Evolutionary conservation across 768 basidiomycete species (phyloP).

Genomic region (Mycena rosella): DNA sequence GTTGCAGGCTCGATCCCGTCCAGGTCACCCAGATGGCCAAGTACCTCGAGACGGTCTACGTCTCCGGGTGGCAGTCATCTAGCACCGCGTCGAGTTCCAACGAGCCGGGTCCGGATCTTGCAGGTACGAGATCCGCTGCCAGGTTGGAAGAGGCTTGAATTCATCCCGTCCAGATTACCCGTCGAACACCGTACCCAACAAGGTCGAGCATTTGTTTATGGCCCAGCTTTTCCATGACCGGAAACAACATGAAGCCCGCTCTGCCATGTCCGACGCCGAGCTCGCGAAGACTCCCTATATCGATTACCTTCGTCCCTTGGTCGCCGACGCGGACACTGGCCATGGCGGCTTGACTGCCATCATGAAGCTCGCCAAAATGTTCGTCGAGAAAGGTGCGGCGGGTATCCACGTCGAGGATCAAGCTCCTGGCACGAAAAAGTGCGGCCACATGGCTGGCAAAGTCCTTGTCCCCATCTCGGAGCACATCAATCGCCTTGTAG

Average conservation of each 20-base stretch:
- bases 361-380: slow-evolving; percentile 99
- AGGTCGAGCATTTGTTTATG: slow-evolving; percentile 98
- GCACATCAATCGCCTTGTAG: slow-evolving; percentile 98
- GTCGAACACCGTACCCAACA: slow-evolving; percentile 98
- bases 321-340: slow-evolving; percentile 98
- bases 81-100: slow-evolving; percentile 94
- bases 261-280: slow-evolving; percentile 76
- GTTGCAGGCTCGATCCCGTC: slow-evolving; percentile 93
- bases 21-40: slow-evolving; percentile 99
- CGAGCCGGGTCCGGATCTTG: slow-evolving; percentile 98
- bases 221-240: slow-evolving; percentile 99
- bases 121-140: slow-evolving; percentile 66
- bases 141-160: slow-evolving; percentile 1
- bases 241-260: slow-evolving; percentile 90
- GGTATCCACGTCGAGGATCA: slow-evolving; percentile 99
- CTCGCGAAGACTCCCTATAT: slow-evolving; percentile 77
- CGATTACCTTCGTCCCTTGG: slow-evolving; percentile 94
- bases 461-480: slow-evolving; percentile 97
- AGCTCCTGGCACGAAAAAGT: slow-evolving; percentile 97
- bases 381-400: slow-evolving; percentile 98
- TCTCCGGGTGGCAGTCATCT: slow-evolving; percentile 96
- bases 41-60: slow-evolving; percentile 98
- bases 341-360: slow-evolving; percentile 98
- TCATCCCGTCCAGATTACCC: slow-evolving; percentile 80
- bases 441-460: slow-evolving; percentile 94